Conservation (phyloP, 2,329 filamentous ascomycete genomes). For the Penicillium glabrum region DNA sequence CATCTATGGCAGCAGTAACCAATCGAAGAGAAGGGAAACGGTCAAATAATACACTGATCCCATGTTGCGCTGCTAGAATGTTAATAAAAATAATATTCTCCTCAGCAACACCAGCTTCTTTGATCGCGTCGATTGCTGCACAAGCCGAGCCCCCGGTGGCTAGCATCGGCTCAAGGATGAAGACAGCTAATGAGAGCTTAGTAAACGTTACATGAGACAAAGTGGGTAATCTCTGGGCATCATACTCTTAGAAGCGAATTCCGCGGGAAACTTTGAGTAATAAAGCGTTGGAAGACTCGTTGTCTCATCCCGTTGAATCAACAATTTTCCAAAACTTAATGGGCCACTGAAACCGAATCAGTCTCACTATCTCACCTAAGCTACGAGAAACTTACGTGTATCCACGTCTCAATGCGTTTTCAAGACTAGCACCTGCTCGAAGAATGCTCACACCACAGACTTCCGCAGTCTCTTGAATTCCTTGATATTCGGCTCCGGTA, state of each 20-base stretch:
- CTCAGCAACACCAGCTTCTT: conserved; percentile 5
- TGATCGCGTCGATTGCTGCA: conserved; percentile 11
- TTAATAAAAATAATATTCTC: conserved; percentile 16
- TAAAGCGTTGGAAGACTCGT: conserved; percentile 26
- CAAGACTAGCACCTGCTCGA: conserved; percentile 31
- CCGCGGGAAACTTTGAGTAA: conserved; percentile 29
- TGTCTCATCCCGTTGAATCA: conserved; percentile 33
- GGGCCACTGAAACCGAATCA: conserved; percentile 14
- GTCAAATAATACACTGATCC: conserved; percentile 4
- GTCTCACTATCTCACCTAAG: neutral
- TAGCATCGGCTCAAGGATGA: conserved; percentile 17
- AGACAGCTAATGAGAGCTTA: conserved; percentile 2
- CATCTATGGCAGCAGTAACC: conserved; percentile 12
- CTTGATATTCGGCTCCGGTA: conserved; percentile 2
- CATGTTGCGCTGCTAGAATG: conserved; percentile 4
- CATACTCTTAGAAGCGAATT: conserved; percentile 13
- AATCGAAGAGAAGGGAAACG: conserved; percentile 7
- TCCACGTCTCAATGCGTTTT: conserved; percentile 24
- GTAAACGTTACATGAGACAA: neutral
- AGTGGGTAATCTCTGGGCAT: neutral
- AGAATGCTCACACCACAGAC: conserved; percentile 28
- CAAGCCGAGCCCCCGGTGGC: conserved; percentile 16
- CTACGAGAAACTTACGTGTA: conserved; percentile 18
- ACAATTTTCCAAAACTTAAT: conserved; percentile 30
- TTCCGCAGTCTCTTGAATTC: neutral